Evolutionary conservation across 2,329 filamentous ascomycete species (phyloP).

Genomic region (Apiospora phragmitis): DNA sequence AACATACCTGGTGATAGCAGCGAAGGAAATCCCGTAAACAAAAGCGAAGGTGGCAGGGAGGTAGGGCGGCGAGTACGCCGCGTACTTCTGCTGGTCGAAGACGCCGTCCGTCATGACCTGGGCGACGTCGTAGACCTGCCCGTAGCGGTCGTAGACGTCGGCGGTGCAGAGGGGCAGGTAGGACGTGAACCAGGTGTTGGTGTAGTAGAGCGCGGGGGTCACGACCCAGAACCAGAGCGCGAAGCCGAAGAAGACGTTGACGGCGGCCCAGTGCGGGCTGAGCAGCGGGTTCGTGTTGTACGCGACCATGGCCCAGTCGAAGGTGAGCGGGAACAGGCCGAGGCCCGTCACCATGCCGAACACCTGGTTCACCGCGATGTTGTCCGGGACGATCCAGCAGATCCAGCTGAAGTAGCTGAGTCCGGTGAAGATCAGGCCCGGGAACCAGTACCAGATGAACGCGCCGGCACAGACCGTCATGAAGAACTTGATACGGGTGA

Average conservation of each 20-base stretch:
- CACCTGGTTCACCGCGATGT: conserved; percentile 46
- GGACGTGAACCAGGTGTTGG: conserved; percentile 50
- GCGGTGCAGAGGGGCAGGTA: conserved; percentile 57
- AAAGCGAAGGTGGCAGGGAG: conserved; percentile 47
- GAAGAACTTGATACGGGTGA: conserved; percentile 46
- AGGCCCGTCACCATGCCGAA: conserved; percentile 46
- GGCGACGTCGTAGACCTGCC: conserved; percentile 48
- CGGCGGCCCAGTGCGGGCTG: conserved; percentile 44
- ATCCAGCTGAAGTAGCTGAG: conserved; percentile 49
- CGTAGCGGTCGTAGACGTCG: conserved; percentile 58
- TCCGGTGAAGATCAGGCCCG: conserved; percentile 48
- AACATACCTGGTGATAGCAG: conserved; percentile 42
- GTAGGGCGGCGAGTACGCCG: conserved; percentile 56
- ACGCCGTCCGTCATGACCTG: conserved; percentile 50
- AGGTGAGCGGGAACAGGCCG: conserved; percentile 43
- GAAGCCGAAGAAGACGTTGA: conserved; percentile 45
- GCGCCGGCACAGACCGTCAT: conserved; percentile 43
- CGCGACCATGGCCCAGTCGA: conserved; percentile 43
- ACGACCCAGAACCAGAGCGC: conserved; percentile 48
- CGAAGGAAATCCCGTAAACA: conserved; percentile 53
- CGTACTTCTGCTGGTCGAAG: conserved; percentile 53
- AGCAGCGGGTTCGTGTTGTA: conserved; percentile 43
- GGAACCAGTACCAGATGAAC: conserved; percentile 56
- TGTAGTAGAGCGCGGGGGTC: conserved; percentile 46
- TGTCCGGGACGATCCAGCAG: conserved; percentile 49